Evolutionary conservation across 352 stramenopile species (phyloP), one percentile per base, ranked within the genome.

Genomic region (Globisporangium middletonii): DNA sequence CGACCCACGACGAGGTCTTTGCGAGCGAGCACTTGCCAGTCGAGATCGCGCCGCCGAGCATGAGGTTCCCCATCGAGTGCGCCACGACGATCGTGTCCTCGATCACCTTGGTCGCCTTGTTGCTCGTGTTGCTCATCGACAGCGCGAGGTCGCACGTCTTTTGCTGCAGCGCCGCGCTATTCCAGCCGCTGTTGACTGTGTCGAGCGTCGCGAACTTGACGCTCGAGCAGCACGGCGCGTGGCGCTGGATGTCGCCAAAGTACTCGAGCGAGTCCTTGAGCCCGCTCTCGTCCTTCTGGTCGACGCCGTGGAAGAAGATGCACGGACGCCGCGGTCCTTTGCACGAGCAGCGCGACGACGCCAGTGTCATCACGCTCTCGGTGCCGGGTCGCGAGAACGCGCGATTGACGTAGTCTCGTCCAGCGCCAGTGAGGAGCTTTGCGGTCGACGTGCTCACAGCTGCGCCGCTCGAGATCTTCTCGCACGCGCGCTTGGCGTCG

Each of bases 51-150:
- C 71, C 68, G 0, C 57, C 63, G 15, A 87, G 33, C 42, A 78
- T 72, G 11, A 88, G 57, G 56, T 82, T 87, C 6, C 63, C 80
- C 76, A 88, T 85, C 19, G 77, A 90, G 55, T 90, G 77, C 1
- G 59, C 68, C 1, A 90, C 53, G 37, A 85, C 59, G 65, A 88
- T 88, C 12, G 78, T 81, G 55, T 87, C 68, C 55, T 77, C 69
- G 64, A 88, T 72, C 13, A 66, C 77, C n/a, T 62, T 62, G 6
- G 65, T 73, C 11, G 53, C 48, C 0, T 26, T 3, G 47, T 72
- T 62, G 63, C 69, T 84, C 26, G 62, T 68, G 19, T 46, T 51
- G 62, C 73, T 83, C 47, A 68, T 60, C 19, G 67, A 49, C 0
- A 86, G 33, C 11, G 73, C 42, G 28, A 76, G 30, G 56, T 76